Conservation (phyloP, 371 early-diverging fungal species). For the Mortierella sp. region DNA sequence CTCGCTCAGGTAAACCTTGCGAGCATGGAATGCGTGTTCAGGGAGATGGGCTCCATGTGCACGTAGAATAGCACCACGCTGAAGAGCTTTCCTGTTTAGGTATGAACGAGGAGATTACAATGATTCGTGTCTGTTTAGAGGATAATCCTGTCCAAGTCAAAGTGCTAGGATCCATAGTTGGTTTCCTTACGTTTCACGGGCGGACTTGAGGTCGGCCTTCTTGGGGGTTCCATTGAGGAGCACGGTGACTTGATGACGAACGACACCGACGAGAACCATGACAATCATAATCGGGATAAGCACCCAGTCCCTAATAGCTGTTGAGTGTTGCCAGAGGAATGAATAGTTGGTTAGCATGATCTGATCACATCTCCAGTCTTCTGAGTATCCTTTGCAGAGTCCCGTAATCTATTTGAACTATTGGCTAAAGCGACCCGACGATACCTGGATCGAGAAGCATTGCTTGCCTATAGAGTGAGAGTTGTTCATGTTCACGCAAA, state of each 20-base stretch:
- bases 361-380: background rate
- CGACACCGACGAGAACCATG: constrained; percentile 95
- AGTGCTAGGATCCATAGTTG: background rate
- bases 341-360: too few species aligned
- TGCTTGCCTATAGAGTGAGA: constrained; percentile 37
- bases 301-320: constrained; percentile 94
- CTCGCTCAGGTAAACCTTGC: constrained; percentile 75
- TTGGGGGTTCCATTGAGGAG: constrained; percentile 85
- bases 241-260: constrained; percentile 92
- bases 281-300: constrained; percentile 95
- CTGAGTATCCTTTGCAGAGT: too few species aligned
- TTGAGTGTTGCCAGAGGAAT: background rate
- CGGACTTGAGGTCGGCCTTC: constrained; percentile 78
- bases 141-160: too few species aligned
- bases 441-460: constrained; percentile 58
- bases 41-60: constrained; percentile 78
- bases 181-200: constrained; percentile 75
- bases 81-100: constrained; percentile 71
- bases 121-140: background rate
- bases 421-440: background rate
- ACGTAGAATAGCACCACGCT: constrained; percentile 78
- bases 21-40: constrained; percentile 73
- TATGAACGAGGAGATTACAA: background rate
- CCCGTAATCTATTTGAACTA: too few species aligned
- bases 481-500: background rate